phyloP scores from a whole-genome alignment of 352 stramenopile species.

The Globisporangium radiosum region DNA sequence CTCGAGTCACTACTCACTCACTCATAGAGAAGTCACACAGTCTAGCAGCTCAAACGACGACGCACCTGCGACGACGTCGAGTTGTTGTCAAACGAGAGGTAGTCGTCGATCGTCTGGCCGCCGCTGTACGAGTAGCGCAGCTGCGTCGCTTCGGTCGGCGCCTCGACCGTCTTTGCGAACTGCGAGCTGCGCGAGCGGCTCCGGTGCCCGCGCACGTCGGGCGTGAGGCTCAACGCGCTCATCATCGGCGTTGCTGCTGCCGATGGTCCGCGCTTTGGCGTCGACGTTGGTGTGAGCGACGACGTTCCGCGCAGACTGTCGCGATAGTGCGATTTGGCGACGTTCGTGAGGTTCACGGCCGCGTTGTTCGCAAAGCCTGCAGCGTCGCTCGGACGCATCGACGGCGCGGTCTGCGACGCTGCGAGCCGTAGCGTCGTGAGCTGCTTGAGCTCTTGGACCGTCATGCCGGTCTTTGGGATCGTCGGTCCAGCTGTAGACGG shows the following conservation, averaged over 20 bases:
- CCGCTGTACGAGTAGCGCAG: conserved; percentile 64
- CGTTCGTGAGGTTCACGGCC: conserved; percentile 53
- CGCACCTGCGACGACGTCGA: conserved; percentile 43
- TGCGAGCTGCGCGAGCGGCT: conserved; percentile 51
- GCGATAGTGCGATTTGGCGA: conserved; percentile 74
- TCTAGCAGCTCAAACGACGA: not conserved
- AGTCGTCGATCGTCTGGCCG: conserved; percentile 51
- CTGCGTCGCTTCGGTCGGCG: conserved; percentile 23
- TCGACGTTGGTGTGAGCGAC: conserved; percentile 46
- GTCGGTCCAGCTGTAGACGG: conserved; percentile 31
- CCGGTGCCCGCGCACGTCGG: conserved; percentile 35
- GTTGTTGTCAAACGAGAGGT: conserved; percentile 36
- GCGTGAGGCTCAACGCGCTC: conserved; percentile 18
- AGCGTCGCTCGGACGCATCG: conserved; percentile 59
- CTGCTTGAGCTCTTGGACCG: conserved; percentile 83
- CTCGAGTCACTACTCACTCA: not conserved
- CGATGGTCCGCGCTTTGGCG: conserved; percentile 31
- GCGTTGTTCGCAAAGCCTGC: conserved; percentile 63
- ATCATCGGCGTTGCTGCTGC: conserved; percentile 10
- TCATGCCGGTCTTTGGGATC: conserved; percentile 77
- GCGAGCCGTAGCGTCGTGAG: conserved; percentile 72
- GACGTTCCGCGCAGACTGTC: conserved; percentile 35
- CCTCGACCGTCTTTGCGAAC: conserved; percentile 26
- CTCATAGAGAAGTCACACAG: not conserved
- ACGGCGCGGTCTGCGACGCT: conserved; percentile 47